Conservation (phyloP, 2,329 filamentous ascomycete species). For the Paraconiothyrium sp. region DNA sequence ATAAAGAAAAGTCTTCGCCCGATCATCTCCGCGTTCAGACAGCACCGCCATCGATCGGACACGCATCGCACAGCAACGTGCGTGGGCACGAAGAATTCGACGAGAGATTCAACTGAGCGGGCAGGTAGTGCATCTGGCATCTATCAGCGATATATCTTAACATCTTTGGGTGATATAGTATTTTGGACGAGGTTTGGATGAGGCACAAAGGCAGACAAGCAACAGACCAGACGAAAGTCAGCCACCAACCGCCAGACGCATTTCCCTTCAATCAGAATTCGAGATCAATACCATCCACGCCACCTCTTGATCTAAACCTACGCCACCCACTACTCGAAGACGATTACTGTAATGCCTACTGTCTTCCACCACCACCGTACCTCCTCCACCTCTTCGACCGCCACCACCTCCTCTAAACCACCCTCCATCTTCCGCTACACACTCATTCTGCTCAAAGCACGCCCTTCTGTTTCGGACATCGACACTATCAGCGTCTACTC, state of each 20-base stretch:
- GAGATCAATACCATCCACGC: not conserved
- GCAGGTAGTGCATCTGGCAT: not conserved
- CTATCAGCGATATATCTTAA: not conserved
- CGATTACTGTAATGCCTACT: constrained; percentile 18
- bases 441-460: constrained; percentile 41
- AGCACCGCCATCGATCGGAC: constrained; percentile 9
- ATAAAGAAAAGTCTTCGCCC: constrained; percentile 12
- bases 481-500: constrained; percentile 25
- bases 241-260: not conserved
- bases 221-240: not conserved
- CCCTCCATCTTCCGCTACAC: constrained; percentile 40
- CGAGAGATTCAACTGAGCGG: not conserved
- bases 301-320: not conserved
- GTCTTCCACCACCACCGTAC: constrained; percentile 19
- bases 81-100: not conserved
- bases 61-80: not conserved
- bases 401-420: constrained; percentile 21
- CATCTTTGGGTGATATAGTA: not conserved
- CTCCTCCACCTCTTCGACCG: constrained; percentile 14
- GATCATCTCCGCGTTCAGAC: constrained; percentile 8
- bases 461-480: constrained; percentile 31
- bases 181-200: not conserved
- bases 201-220: not conserved
- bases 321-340: not conserved
- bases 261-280: not conserved